Conservation (phyloP, 2,329 filamentous ascomycete species). For the Fusarium napiforme region DNA sequence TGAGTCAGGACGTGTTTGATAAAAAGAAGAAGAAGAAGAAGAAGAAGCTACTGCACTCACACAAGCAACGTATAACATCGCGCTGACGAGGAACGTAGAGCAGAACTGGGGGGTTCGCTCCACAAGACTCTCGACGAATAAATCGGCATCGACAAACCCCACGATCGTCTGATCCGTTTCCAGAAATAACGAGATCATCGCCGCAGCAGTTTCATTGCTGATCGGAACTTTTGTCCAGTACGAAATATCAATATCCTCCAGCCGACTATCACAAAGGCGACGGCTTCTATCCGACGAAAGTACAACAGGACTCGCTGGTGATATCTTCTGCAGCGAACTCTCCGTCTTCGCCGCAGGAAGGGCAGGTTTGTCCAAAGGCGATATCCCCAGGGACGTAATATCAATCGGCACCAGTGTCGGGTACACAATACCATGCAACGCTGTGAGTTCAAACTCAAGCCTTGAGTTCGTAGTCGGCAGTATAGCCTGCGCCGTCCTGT, state of each 20-base stretch:
- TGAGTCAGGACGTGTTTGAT: not conserved
- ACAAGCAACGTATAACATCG: constrained; percentile 2
- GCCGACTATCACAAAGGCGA: not conserved
- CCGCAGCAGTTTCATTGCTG: not conserved
- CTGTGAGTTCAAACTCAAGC: constrained; percentile 9
- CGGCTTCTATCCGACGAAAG: not conserved
- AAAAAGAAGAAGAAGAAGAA: not conserved
- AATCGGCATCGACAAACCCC: not conserved
- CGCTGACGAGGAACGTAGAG: constrained; percentile 1
- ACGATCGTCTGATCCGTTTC: constrained; percentile 8
- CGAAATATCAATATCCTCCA: not conserved
- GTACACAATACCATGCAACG: not conserved
- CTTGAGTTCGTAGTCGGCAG: not conserved
- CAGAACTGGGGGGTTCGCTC: not conserved
- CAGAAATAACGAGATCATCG: not conserved
- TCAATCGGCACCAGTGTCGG: constrained; percentile 6
- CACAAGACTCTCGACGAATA: not conserved
- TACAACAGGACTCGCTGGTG: not conserved
- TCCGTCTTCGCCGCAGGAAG: not conserved
- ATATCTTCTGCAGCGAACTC: not conserved
- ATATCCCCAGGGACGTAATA: not conserved
- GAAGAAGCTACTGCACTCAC: not conserved
- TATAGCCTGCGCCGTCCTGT: not conserved
- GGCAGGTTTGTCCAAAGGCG: not conserved
- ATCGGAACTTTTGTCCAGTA: constrained; percentile 13